Conservation (phyloP, 208 protist species). For the Leptomonas pyrrhocoris region DNA sequence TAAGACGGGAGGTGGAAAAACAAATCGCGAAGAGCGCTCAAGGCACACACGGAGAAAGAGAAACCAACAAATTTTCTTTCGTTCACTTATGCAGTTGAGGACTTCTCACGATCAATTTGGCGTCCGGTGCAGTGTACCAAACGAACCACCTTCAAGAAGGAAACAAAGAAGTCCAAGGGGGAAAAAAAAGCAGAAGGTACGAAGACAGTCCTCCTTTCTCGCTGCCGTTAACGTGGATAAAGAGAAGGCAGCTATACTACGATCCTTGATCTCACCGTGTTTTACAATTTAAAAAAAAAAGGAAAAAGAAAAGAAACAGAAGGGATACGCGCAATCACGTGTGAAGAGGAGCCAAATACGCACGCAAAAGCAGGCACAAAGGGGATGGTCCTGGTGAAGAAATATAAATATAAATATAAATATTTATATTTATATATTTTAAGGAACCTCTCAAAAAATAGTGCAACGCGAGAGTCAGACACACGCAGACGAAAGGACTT, state of each 20-base stretch:
- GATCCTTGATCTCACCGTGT: neutral
- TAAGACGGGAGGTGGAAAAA: constrained; percentile 1
- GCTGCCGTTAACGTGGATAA: neutral
- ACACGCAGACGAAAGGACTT: too few relatives aligned
- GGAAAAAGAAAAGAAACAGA: neutral
- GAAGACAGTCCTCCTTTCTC: neutral
- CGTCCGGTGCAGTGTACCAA: constrained; percentile 7
- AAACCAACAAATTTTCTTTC: constrained; percentile 2
- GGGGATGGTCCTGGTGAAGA: too few relatives aligned
- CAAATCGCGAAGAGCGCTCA: too few relatives aligned
- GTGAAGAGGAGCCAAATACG: too few relatives aligned
- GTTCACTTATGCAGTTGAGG: neutral
- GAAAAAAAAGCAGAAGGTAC: constrained; percentile 11
- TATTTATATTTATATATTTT: too few relatives aligned
- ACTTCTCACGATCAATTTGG: neutral
- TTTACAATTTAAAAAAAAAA: constrained; percentile 11
- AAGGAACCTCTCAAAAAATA: too few relatives aligned
- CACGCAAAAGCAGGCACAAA: too few relatives aligned
- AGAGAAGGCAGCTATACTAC: constrained; percentile 2
- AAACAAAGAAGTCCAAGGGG: constrained; percentile 17
- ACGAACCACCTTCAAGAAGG: constrained; percentile 3
- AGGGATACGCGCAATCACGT: too few relatives aligned
- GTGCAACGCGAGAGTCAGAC: too few relatives aligned
- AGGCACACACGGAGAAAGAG: too few relatives aligned
- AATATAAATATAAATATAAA: too few relatives aligned